Conservation (phyloP, 108 stramenopile genomes). For the Stephanodiscus minutulus region DNA sequence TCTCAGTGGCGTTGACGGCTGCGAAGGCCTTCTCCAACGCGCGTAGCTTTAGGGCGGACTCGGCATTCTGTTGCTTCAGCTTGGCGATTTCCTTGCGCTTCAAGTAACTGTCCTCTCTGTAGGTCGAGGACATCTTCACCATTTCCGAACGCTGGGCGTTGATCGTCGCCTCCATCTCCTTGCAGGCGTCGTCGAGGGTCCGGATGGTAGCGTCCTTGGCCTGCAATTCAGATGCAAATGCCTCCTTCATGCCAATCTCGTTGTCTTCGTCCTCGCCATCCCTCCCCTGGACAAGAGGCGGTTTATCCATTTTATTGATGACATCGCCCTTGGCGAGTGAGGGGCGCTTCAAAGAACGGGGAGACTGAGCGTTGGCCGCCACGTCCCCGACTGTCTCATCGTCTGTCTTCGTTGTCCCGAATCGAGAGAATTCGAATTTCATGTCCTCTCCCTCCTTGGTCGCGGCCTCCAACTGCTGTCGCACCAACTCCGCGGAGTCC, state of each 20-base stretch:
- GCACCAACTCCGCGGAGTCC: too few species aligned
- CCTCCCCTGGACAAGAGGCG: neutral
- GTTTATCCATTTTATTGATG: neutral
- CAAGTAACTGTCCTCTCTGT: constrained; percentile 58
- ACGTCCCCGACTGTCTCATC: neutral
- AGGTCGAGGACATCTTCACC: constrained; percentile 52
- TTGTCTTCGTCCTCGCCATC: neutral
- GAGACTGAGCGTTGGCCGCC: neutral
- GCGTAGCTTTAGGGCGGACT: constrained; percentile 52
- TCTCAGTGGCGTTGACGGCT: constrained; percentile 22
- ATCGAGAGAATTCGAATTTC: constrained; percentile 14
- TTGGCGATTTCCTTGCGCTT: constrained; percentile 54
- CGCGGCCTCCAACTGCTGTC: too few species aligned
- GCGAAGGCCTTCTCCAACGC: constrained; percentile 59
- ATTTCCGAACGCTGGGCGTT: constrained; percentile 54
- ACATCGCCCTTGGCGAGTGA: neutral
- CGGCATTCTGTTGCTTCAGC: constrained; percentile 54
- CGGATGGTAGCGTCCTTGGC: constrained; percentile 32
- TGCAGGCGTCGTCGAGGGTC: constrained; percentile 37
- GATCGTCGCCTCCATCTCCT: constrained; percentile 49
- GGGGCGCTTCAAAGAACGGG: neutral
- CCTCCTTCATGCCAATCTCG: neutral
- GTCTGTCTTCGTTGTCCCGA: neutral
- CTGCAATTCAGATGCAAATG: constrained; percentile 26
- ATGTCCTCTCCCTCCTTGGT: constrained; percentile 31